These are phyloP conservation scores for Cucumis cinereus DNA, from an alignment of 306 rosid genomes.

Conservation along the genomic window DNA sequence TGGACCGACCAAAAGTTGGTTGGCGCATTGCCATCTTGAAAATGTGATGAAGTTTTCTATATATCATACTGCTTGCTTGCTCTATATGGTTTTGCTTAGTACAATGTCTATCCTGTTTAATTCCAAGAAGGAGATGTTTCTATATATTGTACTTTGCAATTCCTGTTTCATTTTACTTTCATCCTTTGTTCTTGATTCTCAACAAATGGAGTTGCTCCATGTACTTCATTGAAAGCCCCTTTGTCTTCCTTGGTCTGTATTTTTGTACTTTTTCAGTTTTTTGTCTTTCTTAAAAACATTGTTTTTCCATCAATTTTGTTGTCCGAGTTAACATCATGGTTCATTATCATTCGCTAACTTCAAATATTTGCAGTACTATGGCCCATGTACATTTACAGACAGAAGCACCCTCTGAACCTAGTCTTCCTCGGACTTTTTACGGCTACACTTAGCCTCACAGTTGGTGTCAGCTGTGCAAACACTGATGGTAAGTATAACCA, in stretches of 20 bases:
- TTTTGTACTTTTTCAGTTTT: background rate
- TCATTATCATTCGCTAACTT: constrained; percentile 21
- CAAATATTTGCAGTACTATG: constrained; percentile 48
- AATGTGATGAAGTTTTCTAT: background rate
- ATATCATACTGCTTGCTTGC: background rate
- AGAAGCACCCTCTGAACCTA: constrained; percentile 75
- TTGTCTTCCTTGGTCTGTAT: background rate
- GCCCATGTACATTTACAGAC: constrained; percentile 71
- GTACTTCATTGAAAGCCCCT: background rate
- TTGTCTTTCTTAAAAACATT: background rate
- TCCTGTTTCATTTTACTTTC: background rate
- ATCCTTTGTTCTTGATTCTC: background rate
- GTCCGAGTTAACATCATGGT: constrained; percentile 45
- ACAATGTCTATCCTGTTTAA: background rate
- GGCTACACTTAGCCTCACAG: constrained; percentile 59
- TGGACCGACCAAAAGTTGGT: background rate
- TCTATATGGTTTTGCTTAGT: background rate
- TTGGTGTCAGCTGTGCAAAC: constrained; percentile 72
- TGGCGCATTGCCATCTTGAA: background rate
- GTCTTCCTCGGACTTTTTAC: constrained; percentile 86
- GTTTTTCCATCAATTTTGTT: constrained; percentile 25
- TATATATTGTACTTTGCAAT: background rate
- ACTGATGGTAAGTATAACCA: constrained; percentile 44
- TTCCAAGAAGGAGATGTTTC: background rate
- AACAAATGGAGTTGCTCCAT: background rate